Evolutionary conservation across 495 filamentous ascomycete genomes (phyloP), one percentile per base, ranked within the genome.

Genomic region (Hypoxylon trugodes): DNA sequence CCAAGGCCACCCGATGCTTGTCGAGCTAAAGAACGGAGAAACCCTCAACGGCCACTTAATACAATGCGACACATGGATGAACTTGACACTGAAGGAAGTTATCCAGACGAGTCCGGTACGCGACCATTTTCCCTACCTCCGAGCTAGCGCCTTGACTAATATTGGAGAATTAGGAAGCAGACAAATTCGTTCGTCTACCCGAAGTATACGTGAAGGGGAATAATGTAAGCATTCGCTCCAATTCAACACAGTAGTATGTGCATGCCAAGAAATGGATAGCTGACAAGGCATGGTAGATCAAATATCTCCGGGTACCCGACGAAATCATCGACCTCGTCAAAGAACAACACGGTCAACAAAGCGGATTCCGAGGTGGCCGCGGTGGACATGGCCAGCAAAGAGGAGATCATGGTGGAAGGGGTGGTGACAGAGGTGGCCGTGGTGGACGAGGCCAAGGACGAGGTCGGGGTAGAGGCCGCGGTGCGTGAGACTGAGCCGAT

Each of bases 21-120:
- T 98, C 37, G 95, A 98, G 82, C 90, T 98, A 61, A 98, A 98
- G 83, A 97, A 94, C 68, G 96, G 95, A 76, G 96, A 98, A 75
- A 98, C 94, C 0, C 82, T 98, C 43, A 98, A 98, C 77, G 95
- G 95, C 65, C 92, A 96, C 72, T 82, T 98, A 51, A 88, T 97
- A 73, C 93, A 87, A 73, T 98, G 92, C 83, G 95, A 98, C 76
- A 98, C 92, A 32, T 98, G 93, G 92, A 98, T 98, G 95, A 98
- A 98, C 76, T 76, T 98, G 45, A 97, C 94, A 15, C 78, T 98
- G 72, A 93, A 93, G 72, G 95, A 97, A 70, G 96, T 98, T 6
- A 90, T 98, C n/a, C 93, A 97, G 78, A 98, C 95, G 5, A 96
- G 90, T 69, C 86, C 93, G 21, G 85, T 87, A 69, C 22, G 78